Evolutionary conservation across 768 basidiomycete species (phyloP).

Genomic region (Lactarius tabidus): DNA sequence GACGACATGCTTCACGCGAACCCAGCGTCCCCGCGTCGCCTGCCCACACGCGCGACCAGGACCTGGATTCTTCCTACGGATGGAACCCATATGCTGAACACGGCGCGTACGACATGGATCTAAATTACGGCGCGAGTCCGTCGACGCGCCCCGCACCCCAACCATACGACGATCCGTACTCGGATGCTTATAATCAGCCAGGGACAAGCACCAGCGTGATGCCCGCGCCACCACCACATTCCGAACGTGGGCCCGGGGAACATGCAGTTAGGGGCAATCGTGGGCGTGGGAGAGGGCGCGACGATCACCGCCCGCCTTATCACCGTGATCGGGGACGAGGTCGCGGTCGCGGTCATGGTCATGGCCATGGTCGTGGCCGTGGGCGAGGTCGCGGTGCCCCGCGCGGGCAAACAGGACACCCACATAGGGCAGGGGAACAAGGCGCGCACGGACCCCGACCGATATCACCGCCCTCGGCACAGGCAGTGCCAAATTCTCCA

Average conservation of each 20-base stretch:
- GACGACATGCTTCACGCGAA: constrained; percentile 51
- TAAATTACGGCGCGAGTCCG: constrained; percentile 48
- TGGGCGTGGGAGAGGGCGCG: constrained; percentile 31
- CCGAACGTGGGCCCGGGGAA: constrained; percentile 10
- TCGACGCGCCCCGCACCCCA: constrained; percentile 63
- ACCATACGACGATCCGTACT: constrained; percentile 79
- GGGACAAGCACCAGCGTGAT: not conserved
- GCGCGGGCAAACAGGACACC: constrained; percentile 6
- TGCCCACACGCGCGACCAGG: constrained; percentile 52
- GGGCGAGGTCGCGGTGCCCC: constrained; percentile 13
- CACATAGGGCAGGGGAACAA: constrained; percentile 32
- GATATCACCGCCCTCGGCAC: constrained; percentile 45
- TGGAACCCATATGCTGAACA: constrained; percentile 63
- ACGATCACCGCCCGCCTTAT: constrained; percentile 31
- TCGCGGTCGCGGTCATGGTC: constrained; percentile 33
- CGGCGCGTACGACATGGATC: constrained; percentile 58
- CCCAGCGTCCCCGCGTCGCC: constrained; percentile 44
- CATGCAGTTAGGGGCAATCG: constrained; percentile 32
- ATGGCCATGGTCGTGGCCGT: constrained; percentile 34
- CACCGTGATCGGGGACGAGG: constrained; percentile 18
- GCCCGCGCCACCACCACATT: not conserved
- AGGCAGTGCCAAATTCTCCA: constrained; percentile 29
- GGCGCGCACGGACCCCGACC: constrained; percentile 32
- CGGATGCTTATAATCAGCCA: constrained; percentile 31
- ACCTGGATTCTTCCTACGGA: constrained; percentile 47